These are phyloP conservation scores for Suhomyces pyralidae DNA, from an alignment of 805 yeast species.

Conservation along the genomic window DNA sequence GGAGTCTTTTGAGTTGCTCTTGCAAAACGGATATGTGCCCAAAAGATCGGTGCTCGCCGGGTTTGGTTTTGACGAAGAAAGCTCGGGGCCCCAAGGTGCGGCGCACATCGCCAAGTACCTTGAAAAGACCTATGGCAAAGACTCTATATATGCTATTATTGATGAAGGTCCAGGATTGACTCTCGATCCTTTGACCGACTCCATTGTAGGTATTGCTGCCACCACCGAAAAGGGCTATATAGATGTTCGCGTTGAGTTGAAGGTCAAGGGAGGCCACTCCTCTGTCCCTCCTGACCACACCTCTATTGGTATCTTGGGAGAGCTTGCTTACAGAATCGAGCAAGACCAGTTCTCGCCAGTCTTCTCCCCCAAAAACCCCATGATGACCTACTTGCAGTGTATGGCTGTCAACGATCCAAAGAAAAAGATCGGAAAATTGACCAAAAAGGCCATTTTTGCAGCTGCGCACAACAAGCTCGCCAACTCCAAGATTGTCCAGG, in stretches of 20 bases:
- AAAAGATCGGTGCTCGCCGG: constrained; percentile 60
- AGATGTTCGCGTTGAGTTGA: constrained; percentile 43
- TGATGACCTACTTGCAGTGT: constrained; percentile 56
- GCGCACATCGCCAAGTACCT: constrained; percentile 44
- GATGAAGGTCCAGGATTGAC: constrained; percentile 59
- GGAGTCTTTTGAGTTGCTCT: constrained; percentile 56
- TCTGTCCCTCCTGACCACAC: constrained; percentile 82
- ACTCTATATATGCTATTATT: constrained; percentile 60
- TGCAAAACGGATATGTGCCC: constrained; percentile 51
- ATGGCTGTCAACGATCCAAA: constrained; percentile 48
- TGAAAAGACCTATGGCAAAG: constrained; percentile 53
- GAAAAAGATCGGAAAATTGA: constrained; percentile 17
- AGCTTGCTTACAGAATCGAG: constrained; percentile 57
- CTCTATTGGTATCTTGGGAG: constrained; percentile 68
- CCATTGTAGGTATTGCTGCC: constrained; percentile 50
- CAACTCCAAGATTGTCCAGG: constrained; percentile 22
- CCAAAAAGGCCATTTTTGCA: constrained; percentile 31
- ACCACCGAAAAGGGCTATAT: constrained; percentile 50
- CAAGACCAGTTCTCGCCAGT: constrained; percentile 48
- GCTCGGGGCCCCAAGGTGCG: constrained; percentile 65
- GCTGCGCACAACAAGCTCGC: constrained; percentile 36
- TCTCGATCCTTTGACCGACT: constrained; percentile 42
- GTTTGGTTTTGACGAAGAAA: constrained; percentile 81
- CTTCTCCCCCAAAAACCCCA: constrained; percentile 57
- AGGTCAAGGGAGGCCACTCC: constrained; percentile 76